phyloP scores from a whole-genome alignment of 495 filamentous ascomycete genomes.

The Aspergillus biplanus region DNA sequence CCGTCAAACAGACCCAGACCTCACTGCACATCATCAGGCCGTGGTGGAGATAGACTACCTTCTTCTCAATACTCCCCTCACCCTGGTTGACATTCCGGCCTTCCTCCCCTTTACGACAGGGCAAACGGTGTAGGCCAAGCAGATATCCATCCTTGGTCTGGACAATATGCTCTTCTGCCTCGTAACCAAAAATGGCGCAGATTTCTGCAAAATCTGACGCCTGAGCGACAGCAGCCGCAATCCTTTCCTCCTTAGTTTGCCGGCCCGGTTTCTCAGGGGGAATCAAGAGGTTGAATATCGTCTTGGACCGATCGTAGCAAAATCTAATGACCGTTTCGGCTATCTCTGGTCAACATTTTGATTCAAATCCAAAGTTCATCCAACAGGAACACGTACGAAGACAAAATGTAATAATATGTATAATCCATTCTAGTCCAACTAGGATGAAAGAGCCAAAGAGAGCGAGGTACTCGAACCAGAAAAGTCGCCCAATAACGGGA shows the following conservation, averaged over 20 bases:
- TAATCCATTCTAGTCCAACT: constrained; percentile 76
- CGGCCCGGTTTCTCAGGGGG: constrained; percentile 67
- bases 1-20: constrained; percentile 93
- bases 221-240: constrained; percentile 58
- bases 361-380: not conserved
- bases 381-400: constrained; percentile 64
- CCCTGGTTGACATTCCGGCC: constrained; percentile 70
- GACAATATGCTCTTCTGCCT: constrained; percentile 93
- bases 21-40: constrained; percentile 98
- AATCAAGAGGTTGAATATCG: constrained; percentile 78
- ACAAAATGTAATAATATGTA: constrained; percentile 86
- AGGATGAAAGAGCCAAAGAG: constrained; percentile 81
- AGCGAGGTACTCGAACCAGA: constrained; percentile 82
- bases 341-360: constrained; percentile 40
- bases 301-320: constrained; percentile 80
- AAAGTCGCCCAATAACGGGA: constrained; percentile 82
- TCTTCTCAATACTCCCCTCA: constrained; percentile 71
- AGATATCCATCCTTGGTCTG: constrained; percentile 95
- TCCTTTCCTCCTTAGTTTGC: constrained; percentile 49
- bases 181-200: constrained; percentile 85
- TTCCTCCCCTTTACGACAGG: constrained; percentile 81
- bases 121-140: constrained; percentile 84
- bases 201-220: constrained; percentile 92
- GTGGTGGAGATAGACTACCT: constrained; percentile 93
- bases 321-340: constrained; percentile 78